Evolutionary conservation across 148 eudicot species (phyloP), one percentile per base, ranked within the genome.

Genomic region (Suaeda aralocaspica): DNA sequence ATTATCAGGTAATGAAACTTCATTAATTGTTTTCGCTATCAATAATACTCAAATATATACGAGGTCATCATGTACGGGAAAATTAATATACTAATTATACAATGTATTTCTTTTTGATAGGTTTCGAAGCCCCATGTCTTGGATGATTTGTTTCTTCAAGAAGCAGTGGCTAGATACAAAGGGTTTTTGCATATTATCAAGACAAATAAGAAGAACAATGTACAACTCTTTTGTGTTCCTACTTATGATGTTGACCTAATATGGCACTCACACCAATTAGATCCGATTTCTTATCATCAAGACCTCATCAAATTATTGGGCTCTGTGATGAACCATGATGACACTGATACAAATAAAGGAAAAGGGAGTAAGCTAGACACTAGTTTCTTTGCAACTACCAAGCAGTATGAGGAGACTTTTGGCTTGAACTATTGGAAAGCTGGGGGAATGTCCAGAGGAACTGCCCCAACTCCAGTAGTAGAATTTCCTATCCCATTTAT

Each of bases 171-270:
- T 41, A 87, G 98, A 79, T 94, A 94, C 71, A 94, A 87, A 85
- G 98, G 92, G 14, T 94, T 89, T 77, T 65, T 94, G 66, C 87
- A 91, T 74, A 67, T 91, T 56, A 91, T 86, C 66, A 87, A 82
- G 80, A 85, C 83, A 73, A 94, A 86, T 81, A 81, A 57, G 72
- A 87, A 94, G 81, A 81, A 66, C 59, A 73, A 79, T 42, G 76
- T 83, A 22, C 80, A 68, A 51, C 78, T 82, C 56, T 87, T 84
- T 67, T 84, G 86, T 53, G 98, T 91, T 59, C 98, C 98, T 26
- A 87, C 96, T 73, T 94, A 91, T 59, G 98, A 94, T 75, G 68
- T 91, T 67, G 96, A 94, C 83, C 91, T 94, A 16, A 91, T 94
- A 36, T 94, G 97, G 96, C 98, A 91, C 83, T 77, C 97, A 52